phyloP scores from a whole-genome alignment of 148 eudicot species.

The Talinum fruticosum region DNA sequence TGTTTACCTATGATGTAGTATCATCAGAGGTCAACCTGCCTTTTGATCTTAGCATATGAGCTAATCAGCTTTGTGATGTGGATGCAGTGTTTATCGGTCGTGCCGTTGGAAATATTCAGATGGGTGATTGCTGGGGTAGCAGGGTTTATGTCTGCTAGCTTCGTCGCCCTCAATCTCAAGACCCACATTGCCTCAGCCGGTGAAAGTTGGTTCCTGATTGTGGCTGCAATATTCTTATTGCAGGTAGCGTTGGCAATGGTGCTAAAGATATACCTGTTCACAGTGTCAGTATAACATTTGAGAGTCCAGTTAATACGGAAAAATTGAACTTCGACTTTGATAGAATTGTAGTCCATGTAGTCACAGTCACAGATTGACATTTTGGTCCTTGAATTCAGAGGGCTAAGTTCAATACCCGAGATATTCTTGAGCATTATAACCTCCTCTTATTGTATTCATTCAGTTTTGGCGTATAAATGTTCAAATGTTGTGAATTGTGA shows the following conservation, averaged over 20 bases:
- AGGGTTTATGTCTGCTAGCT: constrained; percentile 86
- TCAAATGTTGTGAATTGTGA: neutral
- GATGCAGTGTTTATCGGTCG: constrained; percentile 80
- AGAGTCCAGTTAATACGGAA: neutral
- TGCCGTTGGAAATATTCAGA: constrained; percentile 70
- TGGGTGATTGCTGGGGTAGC: constrained; percentile 95
- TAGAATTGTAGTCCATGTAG: constrained; percentile 14
- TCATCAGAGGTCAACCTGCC: neutral
- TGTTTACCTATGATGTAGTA: neutral
- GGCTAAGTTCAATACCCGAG: constrained; percentile 1
- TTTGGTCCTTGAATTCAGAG: constrained; percentile 16
- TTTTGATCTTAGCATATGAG: neutral
- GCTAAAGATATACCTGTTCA: constrained; percentile 77
- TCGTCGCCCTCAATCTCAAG: constrained; percentile 92
- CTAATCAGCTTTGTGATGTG: constrained; percentile 7
- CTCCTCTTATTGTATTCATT: constrained; percentile 34
- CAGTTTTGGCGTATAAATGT: constrained; percentile 31
- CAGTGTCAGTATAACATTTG: constrained; percentile 44
- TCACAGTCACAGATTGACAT: constrained; percentile 19
- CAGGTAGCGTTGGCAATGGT: constrained; percentile 82
- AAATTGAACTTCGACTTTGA: neutral
- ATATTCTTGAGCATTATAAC: neutral
- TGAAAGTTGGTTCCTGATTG: constrained; percentile 94
- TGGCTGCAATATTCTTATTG: constrained; percentile 82
- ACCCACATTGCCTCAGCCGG: constrained; percentile 82